Conservation (phyloP, 495 filamentous ascomycete genomes). For the Ramalina intermedia region DNA sequence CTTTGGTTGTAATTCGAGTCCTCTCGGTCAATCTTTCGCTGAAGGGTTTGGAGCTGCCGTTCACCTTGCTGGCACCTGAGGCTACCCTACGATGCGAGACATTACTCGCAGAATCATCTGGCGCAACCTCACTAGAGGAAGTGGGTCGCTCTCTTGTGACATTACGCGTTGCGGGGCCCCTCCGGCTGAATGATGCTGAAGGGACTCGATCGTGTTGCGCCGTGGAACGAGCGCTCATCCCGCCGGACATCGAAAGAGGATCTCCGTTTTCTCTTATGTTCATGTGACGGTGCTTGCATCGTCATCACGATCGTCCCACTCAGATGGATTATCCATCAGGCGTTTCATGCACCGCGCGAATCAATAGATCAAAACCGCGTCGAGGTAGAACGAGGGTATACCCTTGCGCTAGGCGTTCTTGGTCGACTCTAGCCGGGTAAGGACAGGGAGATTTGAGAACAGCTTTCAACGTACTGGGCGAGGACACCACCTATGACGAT, state of each 20-base stretch:
- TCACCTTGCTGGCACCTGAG: conserved; percentile 4
- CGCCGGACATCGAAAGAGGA: conserved; percentile 3
- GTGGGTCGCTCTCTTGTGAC: conserved; percentile 5
- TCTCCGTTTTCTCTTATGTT: too few species aligned
- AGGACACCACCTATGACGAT: too few species aligned
- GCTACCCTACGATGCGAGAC: conserved; percentile 7
- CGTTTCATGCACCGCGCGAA: too few species aligned
- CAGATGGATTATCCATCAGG: too few species aligned
- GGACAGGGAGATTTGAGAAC: too few species aligned
- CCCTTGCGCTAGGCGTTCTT: too few species aligned
- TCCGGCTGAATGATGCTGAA: conserved; percentile 10
- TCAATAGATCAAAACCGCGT: too few species aligned
- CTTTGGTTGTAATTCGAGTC: conserved; percentile 45
- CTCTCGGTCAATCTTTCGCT: conserved; percentile 30
- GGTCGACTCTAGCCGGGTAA: too few species aligned
- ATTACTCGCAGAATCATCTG: conserved; percentile 17
- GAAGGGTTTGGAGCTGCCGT: conserved; percentile 7
- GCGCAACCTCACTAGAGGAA: conserved; percentile 13
- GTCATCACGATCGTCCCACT: too few species aligned
- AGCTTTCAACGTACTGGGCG: too few species aligned
- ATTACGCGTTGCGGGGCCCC: conserved; percentile 12
- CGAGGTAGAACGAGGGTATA: too few species aligned
- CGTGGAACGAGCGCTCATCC: background rate
- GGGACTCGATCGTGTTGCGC: conserved; percentile 5
- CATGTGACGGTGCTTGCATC: too few species aligned